These are phyloP conservation scores for Pachysolen tannophilus DNA, from an alignment of 805 yeast genomes.

Conservation along the genomic window DNA sequence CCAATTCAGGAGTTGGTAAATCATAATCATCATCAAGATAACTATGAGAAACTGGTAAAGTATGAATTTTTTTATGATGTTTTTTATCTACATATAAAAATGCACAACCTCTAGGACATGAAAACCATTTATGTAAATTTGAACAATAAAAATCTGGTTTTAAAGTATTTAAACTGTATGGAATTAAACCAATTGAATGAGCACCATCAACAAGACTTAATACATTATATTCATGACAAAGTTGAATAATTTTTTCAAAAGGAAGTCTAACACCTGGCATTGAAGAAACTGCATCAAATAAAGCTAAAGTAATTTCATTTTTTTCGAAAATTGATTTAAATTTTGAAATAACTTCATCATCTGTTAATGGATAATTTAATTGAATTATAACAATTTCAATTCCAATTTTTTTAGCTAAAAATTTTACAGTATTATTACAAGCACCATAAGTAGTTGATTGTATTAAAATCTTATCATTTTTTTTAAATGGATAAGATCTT, in stretches of 20 bases:
- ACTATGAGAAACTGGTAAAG: constrained; percentile 49
- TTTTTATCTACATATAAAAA: constrained; percentile 47
- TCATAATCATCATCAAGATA: constrained; percentile 27
- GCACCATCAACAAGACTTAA: constrained; percentile 66
- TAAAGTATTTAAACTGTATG: constrained; percentile 30
- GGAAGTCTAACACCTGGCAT: constrained; percentile 61
- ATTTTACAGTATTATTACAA: constrained; percentile 43
- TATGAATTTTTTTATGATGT: constrained; percentile 42
- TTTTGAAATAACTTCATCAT: constrained; percentile 28
- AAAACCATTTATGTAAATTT: constrained; percentile 68
- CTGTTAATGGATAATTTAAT: constrained; percentile 35
- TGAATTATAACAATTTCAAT: constrained; percentile 28
- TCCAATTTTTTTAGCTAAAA: constrained; percentile 25
- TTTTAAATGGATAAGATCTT: constrained; percentile 41
- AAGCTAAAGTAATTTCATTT: constrained; percentile 28
- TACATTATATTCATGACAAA: constrained; percentile 38
- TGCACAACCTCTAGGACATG: constrained; percentile 49
- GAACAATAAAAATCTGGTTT: constrained; percentile 54
- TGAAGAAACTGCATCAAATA: constrained; percentile 54
- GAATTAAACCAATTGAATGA: constrained; percentile 52
- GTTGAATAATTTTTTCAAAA: constrained; percentile 33
- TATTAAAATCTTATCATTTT: constrained; percentile 43
- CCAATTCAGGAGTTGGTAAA: constrained; percentile 13
- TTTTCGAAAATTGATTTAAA: constrained; percentile 23
- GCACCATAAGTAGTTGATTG: constrained; percentile 46